Conservation (phyloP, 1,139 yeast genomes). For the Magnusiomyces fungicola region DNA sequence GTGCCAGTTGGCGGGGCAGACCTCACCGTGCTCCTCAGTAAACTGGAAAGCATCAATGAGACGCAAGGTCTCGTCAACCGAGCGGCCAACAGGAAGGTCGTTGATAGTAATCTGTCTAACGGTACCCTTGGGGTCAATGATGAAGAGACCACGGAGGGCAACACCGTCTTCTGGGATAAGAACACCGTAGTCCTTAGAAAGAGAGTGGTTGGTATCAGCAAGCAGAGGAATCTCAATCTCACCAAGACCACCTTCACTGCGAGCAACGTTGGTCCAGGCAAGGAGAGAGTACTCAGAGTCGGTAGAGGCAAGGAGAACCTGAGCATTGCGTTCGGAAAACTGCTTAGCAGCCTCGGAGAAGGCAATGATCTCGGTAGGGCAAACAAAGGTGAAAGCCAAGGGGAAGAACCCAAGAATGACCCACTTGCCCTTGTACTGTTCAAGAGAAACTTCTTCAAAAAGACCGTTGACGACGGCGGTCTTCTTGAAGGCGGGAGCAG, state of each 20-base stretch:
- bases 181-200: constrained; percentile 94
- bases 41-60: constrained; percentile 98
- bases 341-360: constrained; percentile 91
- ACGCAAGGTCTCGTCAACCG: constrained; percentile 95
- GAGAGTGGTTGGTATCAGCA: constrained; percentile 94
- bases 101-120: constrained; percentile 96
- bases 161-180: constrained; percentile 92
- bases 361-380: constrained; percentile 98
- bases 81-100: constrained; percentile 98
- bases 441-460: constrained; percentile 89
- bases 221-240: constrained; percentile 87
- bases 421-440: constrained; percentile 97
- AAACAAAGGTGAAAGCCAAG: constrained; percentile 96
- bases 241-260: constrained; percentile 98
- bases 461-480: constrained; percentile 95
- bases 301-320: constrained; percentile 91
- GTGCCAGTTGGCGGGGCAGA: constrained; percentile 99
- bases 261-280: constrained; percentile 96
- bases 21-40: constrained; percentile 97
- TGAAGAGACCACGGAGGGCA: constrained; percentile 95
- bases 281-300: constrained; percentile 96
- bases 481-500: constrained; percentile 93
- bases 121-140: constrained; percentile 91
- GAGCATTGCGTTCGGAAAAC: constrained; percentile 80
- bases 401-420: constrained; percentile 95